Evolutionary conservation across 2,329 filamentous ascomycete species (phyloP).

Genomic region (Talaromyces sp.): DNA sequence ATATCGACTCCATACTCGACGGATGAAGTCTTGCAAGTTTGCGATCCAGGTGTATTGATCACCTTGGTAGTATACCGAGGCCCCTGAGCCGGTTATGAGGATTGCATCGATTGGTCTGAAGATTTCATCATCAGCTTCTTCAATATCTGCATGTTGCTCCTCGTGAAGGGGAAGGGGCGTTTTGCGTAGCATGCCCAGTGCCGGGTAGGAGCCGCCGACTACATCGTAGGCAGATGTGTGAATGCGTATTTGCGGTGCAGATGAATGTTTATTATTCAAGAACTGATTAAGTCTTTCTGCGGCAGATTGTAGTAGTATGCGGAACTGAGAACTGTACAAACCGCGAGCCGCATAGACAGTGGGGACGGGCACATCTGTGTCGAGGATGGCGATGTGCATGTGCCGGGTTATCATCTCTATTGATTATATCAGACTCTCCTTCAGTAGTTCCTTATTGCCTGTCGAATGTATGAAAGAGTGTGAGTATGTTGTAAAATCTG

Average conservation of each 20-base stretch:
- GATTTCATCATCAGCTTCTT: background rate
- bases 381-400: conserved; percentile 35
- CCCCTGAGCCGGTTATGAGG: conserved; percentile 32
- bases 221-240: conserved; percentile 34
- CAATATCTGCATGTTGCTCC: background rate
- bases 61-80: conserved; percentile 25
- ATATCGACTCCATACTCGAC: conserved; percentile 25
- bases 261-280: background rate
- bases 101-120: conserved; percentile 28
- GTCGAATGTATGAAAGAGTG: too few species aligned
- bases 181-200: conserved; percentile 25
- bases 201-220: conserved; percentile 29
- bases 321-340: conserved; percentile 37
- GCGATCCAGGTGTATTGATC: conserved; percentile 29
- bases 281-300: conserved; percentile 26
- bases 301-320: conserved; percentile 30
- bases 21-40: conserved; percentile 26
- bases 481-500: background rate
- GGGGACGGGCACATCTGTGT: conserved; percentile 36
- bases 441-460: background rate
- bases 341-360: conserved; percentile 31
- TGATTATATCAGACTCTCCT: background rate
- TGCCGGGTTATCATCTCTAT: conserved; percentile 1
- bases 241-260: conserved; percentile 21
- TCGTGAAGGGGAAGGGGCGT: background rate